Percentiles rank a stretch among this genome's conserved stretches.
phyloP scores from a whole-genome alignment of 2,329 filamentous ascomycete genomes.

The Aspergillus niger region DNA sequence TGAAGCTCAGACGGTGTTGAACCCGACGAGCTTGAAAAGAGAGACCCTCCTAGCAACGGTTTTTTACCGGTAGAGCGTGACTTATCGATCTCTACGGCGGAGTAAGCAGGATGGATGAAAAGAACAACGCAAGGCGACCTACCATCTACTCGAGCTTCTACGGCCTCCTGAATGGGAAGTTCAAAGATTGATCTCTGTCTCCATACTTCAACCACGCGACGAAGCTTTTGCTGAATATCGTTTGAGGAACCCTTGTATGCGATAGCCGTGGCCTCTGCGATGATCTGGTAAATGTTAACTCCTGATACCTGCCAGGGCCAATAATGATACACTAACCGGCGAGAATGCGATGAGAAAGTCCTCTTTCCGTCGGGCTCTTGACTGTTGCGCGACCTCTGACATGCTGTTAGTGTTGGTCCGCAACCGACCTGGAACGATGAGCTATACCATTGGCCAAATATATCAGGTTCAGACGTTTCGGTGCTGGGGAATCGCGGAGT shows the following conservation, averaged over 20 bases:
- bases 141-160: conserved; percentile 81
- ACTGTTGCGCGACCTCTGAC: conserved; percentile 91
- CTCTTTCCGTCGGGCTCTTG: conserved; percentile 85
- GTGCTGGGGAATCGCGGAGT: conserved; percentile 80
- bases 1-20: conserved; percentile 74
- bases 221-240: conserved; percentile 84
- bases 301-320: neutral
- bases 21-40: conserved; percentile 63
- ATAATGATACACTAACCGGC: conserved; percentile 53
- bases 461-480: conserved; percentile 84
- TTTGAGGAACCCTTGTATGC: conserved; percentile 87
- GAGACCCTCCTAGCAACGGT: conserved; percentile 65
- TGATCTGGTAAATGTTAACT: conserved; percentile 55
- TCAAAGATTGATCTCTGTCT: conserved; percentile 84
- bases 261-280: conserved; percentile 84
- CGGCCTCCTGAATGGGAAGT: conserved; percentile 71
- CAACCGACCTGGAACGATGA: neutral
- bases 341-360: conserved; percentile 93
- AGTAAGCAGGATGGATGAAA: conserved; percentile 12
- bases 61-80: conserved; percentile 56
- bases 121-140: conserved; percentile 29
- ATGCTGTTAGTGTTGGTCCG: conserved; percentile 24
- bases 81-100: conserved; percentile 56
- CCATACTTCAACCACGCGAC: conserved; percentile 93
- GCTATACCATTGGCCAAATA: conserved; percentile 89